Percentiles rank a stretch among this genome's conserved stretches.
Conservation (phyloP, 257 asterid genomes). For the Salvia rosmarinus region DNA sequence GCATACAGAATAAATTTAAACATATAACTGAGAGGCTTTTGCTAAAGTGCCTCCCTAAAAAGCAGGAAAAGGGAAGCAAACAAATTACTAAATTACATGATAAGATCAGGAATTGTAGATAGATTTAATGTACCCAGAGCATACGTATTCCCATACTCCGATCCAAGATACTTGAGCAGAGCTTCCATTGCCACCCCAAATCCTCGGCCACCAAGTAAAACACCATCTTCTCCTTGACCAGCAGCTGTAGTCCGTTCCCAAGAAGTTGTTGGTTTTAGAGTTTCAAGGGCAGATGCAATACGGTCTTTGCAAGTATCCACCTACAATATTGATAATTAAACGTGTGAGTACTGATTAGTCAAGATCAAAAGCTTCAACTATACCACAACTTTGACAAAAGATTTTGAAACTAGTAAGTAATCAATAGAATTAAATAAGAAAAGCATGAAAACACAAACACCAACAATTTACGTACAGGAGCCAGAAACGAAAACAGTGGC, state of each 20-base stretch:
- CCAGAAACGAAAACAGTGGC: conserved; percentile 94
- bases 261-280: conserved; percentile 82
- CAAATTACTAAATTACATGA: conserved; percentile 15
- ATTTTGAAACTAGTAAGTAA: conserved; percentile 17
- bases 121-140: conserved; percentile 69
- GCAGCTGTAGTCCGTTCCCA: conserved; percentile 94
- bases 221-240: conserved; percentile 92
- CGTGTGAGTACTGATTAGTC: conserved; percentile 28
- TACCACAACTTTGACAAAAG: conserved; percentile 9
- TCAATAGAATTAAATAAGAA: conserved; percentile 25
- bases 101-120: conserved; percentile 2
- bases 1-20: conserved; percentile 29
- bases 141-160: conserved; percentile 94
- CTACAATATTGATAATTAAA: conserved; percentile 47
- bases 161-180: conserved; percentile 84
- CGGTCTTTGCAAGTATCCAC: conserved; percentile 92
- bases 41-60: conserved; percentile 6
- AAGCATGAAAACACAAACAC: conserved; percentile 19
- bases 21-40: conserved; percentile 2
- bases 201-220: conserved; percentile 92
- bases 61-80: conserved; percentile 25
- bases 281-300: conserved; percentile 87
- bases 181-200: conserved; percentile 98
- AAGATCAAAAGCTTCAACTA: conserved; percentile 25
- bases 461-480: conserved; percentile 68